Evolutionary conservation across 2,329 filamentous ascomycete species (phyloP).

Genomic region (Periconia sp.): DNA sequence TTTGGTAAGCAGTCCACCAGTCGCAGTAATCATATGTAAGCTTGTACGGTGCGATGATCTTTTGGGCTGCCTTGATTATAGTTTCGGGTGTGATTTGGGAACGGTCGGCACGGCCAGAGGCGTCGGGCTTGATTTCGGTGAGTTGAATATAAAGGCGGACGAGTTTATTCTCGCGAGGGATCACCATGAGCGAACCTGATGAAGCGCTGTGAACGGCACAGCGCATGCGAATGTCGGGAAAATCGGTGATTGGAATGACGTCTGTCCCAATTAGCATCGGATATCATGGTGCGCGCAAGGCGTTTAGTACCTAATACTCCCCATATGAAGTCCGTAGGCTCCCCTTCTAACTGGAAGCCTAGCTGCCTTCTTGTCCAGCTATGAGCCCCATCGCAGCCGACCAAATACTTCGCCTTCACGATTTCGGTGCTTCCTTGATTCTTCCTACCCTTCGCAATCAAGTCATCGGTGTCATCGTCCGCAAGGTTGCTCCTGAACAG

Average conservation of each 20-base stretch:
- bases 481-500: constrained; percentile 66
- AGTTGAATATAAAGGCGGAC: constrained; percentile 72
- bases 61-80: constrained; percentile 68
- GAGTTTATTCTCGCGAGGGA: constrained; percentile 67
- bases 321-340: constrained; percentile 61
- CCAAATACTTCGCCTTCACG: constrained; percentile 66
- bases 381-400: constrained; percentile 73
- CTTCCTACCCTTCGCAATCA: constrained; percentile 50
- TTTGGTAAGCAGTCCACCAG: constrained; percentile 73
- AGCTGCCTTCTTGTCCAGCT: constrained; percentile 68
- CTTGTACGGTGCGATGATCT: constrained; percentile 71
- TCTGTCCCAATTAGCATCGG: constrained; percentile 40
- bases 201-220: constrained; percentile 64
- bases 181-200: constrained; percentile 67
- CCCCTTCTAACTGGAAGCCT: constrained; percentile 62
- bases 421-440: constrained; percentile 48
- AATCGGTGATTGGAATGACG: constrained; percentile 61
- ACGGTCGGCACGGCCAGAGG: constrained; percentile 59
- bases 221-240: constrained; percentile 64
- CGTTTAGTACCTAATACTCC: constrained; percentile 51
- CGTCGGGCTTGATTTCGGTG: constrained; percentile 53
- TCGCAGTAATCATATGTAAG: constrained; percentile 68
- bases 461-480: constrained; percentile 63
- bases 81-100: constrained; percentile 68
- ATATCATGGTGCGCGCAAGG: background rate